Percentiles rank a stretch among this genome's conserved stretches.
phyloP scores from a whole-genome alignment of 768 basidiomycete species.

The Leccinum uliginosum region DNA sequence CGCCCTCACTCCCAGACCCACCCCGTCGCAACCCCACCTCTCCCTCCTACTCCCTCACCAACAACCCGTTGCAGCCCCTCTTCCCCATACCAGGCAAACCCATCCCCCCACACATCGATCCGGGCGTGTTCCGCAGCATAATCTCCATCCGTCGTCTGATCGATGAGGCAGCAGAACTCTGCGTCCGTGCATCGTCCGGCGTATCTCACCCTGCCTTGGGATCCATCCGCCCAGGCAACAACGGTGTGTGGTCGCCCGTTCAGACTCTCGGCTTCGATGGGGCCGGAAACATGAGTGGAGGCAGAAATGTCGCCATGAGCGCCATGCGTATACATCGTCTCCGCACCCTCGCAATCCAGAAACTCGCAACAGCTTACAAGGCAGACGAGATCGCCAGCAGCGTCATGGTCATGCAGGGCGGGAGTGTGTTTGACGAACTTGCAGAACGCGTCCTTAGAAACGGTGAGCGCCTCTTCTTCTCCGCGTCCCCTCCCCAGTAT shows the following conservation, averaged over 20 bases:
- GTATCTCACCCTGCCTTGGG: conserved; percentile 71
- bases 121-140: conserved; percentile 79
- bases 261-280: conserved; percentile 64
- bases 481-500: background rate
- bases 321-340: conserved; percentile 79
- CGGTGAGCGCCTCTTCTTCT: conserved; percentile 35
- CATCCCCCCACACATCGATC: conserved; percentile 83
- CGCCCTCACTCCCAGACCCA: conserved; percentile 40
- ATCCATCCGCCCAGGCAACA: conserved; percentile 47
- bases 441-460: conserved; percentile 79
- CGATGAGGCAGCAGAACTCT: conserved; percentile 86
- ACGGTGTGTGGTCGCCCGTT: conserved; percentile 56
- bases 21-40: conserved; percentile 32
- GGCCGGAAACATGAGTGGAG: conserved; percentile 48
- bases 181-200: conserved; percentile 83
- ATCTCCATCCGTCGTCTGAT: conserved; percentile 73
- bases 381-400: conserved; percentile 88
- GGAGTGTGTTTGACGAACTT: conserved; percentile 89
- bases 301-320: conserved; percentile 78
- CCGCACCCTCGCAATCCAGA: conserved; percentile 79
- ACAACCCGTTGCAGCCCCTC: too few relatives aligned
- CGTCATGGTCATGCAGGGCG: conserved; percentile 94
- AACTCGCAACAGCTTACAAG: conserved; percentile 80
- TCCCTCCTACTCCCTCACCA: conserved; percentile 27
- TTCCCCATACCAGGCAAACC: conserved; percentile 64